Base-by-base conservation (phyloP, 2,329 filamentous ascomycete species). In the Eurotiales sp. region DNA sequence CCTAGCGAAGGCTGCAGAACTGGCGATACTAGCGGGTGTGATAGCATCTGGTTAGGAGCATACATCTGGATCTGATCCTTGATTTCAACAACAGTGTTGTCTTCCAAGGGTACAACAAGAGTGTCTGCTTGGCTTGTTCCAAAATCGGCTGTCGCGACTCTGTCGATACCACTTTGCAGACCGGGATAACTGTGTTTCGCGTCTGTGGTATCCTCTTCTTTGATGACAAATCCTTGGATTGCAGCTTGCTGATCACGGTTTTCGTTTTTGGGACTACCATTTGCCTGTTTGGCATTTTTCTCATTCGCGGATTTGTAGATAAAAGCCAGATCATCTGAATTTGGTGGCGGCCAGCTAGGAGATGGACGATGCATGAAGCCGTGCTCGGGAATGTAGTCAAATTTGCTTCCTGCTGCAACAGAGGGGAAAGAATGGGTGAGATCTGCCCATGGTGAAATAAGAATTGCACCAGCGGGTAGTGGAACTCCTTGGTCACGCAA, bases 391-490 rank as follows among this genome's bases (percentile, higher is more conserved):
- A 99, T 92, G 61, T 96, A 97, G 65, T 99, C 93, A 46, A 89
- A 71, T 1, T 82, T 81, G 45, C 82, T 84, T 36, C 90, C 82
- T 4, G 77, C 81, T 2, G 82, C 80, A n/a, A 96, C 80, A 58
- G 91, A 96, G 0, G 93, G 93, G 57, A 97, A 97, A 0, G 91
- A 96, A 66, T 97, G 92, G 0, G 90, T 95, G 48, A 97, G 73
- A 66, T 99, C 93, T 8, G 92, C 90, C 93, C 93, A 99, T 0
- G 93, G 93, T 45, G 90, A 96, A 46, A 97, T 88, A 36, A 97
- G 76, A 40, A 97, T 85, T 4, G 87, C 91, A 1, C 93, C 93
- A 2, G 93, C 91, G 1, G 93, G 93, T 22, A 96, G 70, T 5
- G 92, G 87, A 12, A 96, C 75, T 0, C 85, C 86, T 64, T 87